These are phyloP conservation scores for Ascochyta rabiei DNA, from an alignment of 2,329 filamentous ascomycete genomes.

Conservation along the genomic window DNA sequence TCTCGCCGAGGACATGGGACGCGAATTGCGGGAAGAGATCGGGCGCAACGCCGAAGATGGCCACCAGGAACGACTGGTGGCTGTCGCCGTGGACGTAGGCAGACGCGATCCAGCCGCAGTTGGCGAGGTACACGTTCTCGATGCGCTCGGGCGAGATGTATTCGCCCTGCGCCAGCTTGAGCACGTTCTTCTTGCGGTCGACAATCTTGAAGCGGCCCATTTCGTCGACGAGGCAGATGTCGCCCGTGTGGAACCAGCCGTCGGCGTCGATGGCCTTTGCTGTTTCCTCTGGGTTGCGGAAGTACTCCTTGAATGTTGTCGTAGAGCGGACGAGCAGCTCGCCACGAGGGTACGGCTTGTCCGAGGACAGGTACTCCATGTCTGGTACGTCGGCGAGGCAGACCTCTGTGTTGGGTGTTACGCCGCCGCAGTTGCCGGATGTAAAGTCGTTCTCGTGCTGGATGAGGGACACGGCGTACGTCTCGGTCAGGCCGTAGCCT, in stretches of 20 bases:
- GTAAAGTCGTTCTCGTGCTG: slow-evolving; percentile 75
- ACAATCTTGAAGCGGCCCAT: slow-evolving; percentile 89
- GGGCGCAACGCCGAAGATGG: slow-evolving; percentile 85
- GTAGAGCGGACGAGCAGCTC: slow-evolving; percentile 85
- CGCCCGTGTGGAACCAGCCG: slow-evolving; percentile 97
- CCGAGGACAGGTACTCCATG: slow-evolving; percentile 87
- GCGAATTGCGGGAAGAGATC: slow-evolving; percentile 82
- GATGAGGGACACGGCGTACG: slow-evolving; percentile 76
- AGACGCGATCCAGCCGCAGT: slow-evolving; percentile 75
- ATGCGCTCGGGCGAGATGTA: slow-evolving; percentile 97
- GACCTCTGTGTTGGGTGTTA: slow-evolving; percentile 71
- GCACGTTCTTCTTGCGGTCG: slow-evolving; percentile 98
- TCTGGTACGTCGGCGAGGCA: slow-evolving; percentile 89
- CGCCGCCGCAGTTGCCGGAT: slow-evolving; percentile 80
- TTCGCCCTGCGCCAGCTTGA: slow-evolving; percentile 96
- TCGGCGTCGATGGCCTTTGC: slow-evolving; percentile 79
- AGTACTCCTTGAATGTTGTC: slow-evolving; percentile 85
- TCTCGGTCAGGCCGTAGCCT: slow-evolving; percentile 93
- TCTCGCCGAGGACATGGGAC: slow-evolving; percentile 73
- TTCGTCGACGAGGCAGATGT: slow-evolving; percentile 85
- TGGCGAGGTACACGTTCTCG: slow-evolving; percentile 90
- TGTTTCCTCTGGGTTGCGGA: slow-evolving; percentile 88
- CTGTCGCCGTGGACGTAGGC: slow-evolving; percentile 92
- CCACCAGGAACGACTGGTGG: slow-evolving; percentile 80
- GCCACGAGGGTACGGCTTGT: slow-evolving; percentile 88